Percentiles rank a stretch among this genome's conserved stretches.
Evolutionary conservation across 495 filamentous ascomycete species (phyloP).

Genomic region (Podospora conica): DNA sequence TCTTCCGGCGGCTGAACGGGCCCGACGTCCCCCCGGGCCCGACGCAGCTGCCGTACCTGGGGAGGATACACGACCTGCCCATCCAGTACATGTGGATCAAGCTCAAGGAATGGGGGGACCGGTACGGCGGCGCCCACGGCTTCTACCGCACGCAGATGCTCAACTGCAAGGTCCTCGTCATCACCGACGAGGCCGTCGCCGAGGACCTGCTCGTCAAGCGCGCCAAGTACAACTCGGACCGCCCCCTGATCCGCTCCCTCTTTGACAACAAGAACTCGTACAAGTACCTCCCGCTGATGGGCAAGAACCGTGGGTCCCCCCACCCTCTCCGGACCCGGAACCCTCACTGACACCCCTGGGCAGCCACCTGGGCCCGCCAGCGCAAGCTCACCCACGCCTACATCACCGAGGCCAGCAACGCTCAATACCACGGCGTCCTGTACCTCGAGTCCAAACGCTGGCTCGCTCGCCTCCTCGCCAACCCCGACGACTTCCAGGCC

Average conservation of each 20-base stretch:
- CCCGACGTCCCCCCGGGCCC: slow-evolving; percentile 32
- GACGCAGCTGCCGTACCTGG: slow-evolving; percentile 35
- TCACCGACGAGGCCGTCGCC: slow-evolving; percentile 48
- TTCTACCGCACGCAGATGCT: slow-evolving; percentile 45
- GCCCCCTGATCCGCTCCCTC: slow-evolving; percentile 35
- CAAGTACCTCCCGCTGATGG: slow-evolving; percentile 39
- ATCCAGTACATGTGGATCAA: slow-evolving; percentile 45
- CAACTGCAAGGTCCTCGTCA: slow-evolving; percentile 41
- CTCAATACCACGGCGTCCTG: slow-evolving; percentile 34
- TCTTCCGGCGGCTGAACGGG: slow-evolving; percentile 31
- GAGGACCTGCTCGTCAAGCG: slow-evolving; percentile 46
- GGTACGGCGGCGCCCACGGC: slow-evolving; percentile 34
- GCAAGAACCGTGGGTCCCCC: slow-evolving; percentile 31
- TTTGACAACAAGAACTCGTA: slow-evolving; percentile 37
- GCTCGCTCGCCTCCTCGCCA: slow-evolving; percentile 30
- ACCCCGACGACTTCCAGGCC: slow-evolving; percentile 34
- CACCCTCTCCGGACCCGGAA: not conserved
- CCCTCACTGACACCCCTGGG: not conserved
- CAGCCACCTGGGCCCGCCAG: slow-evolving; percentile 38
- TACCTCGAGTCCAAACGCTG: slow-evolving; percentile 38
- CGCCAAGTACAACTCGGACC: slow-evolving; percentile 43
- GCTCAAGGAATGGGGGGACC: slow-evolving; percentile 47
- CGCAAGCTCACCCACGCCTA: slow-evolving; percentile 33
- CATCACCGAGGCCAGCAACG: slow-evolving; percentile 34
- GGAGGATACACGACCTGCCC: slow-evolving; percentile 43